Evolutionary conservation across 768 basidiomycete genomes (phyloP).

Genomic region (Russula olivacea): DNA sequence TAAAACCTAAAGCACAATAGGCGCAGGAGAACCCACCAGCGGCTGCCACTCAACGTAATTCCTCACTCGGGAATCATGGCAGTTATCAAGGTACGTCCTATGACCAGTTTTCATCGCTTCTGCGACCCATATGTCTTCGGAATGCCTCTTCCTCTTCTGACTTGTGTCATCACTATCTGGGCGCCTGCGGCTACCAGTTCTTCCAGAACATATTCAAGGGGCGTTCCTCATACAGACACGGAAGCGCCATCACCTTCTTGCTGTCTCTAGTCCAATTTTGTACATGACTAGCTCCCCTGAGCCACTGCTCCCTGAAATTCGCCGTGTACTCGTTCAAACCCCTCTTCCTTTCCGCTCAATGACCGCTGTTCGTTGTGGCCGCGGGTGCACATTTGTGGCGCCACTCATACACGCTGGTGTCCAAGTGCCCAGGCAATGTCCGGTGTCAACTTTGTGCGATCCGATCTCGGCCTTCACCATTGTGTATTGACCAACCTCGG

Average conservation of each 20-base stretch:
- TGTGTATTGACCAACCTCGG: not conserved
- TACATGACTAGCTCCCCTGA: not conserved
- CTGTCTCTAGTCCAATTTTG: constrained; percentile 2
- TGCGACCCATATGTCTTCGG: not conserved
- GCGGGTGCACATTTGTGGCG: not conserved
- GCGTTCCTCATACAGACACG: not conserved
- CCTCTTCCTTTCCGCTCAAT: constrained; percentile 3
- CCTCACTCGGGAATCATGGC: constrained; percentile 8
- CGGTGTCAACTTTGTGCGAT: constrained; percentile 11
- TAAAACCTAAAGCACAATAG: not conserved
- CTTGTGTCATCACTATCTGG: not conserved
- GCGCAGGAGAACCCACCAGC: not conserved
- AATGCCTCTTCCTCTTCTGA: constrained; percentile 11
- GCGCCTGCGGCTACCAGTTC: not conserved
- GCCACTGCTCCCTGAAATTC: not conserved
- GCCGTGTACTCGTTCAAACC: not conserved
- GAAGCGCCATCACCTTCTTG: not conserved
- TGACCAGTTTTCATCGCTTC: not conserved
- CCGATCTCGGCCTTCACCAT: not conserved
- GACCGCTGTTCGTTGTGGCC: constrained; percentile 12
- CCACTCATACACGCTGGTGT: not conserved
- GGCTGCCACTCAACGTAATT: constrained; percentile 10
- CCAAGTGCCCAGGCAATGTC: not conserved
- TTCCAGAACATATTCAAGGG: constrained; percentile 8
- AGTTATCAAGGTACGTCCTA: constrained; percentile 8